Evolutionary conservation across 164 flowering plant species (phyloP).

Genomic region (Pachysandra terminalis): DNA sequence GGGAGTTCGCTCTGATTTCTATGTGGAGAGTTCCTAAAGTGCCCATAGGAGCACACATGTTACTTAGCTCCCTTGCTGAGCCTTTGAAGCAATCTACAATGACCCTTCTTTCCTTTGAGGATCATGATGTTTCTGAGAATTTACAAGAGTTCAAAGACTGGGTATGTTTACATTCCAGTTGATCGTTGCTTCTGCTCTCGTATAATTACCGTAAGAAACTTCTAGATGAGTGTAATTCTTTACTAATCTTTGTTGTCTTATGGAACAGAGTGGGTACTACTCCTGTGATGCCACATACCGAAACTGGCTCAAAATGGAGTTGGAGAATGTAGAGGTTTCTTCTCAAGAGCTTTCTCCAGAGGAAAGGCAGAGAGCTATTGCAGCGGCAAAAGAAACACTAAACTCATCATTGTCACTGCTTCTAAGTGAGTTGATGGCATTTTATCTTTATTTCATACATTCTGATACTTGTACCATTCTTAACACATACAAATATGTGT

Average conservation of each 20-base stretch:
- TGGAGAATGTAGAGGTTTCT: constrained; percentile 71
- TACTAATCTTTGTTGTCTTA: constrained; percentile 10
- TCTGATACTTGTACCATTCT: neutral
- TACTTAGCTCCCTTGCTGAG: constrained; percentile 90
- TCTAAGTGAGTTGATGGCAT: constrained; percentile 47
- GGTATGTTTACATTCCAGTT: constrained; percentile 41
- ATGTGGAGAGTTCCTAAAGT: constrained; percentile 97
- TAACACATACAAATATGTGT: too few relatives aligned
- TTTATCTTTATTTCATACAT: neutral
- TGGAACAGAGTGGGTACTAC: constrained; percentile 73
- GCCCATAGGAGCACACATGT: constrained; percentile 86
- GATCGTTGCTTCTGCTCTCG: constrained; percentile 5
- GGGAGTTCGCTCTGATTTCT: constrained; percentile 94
- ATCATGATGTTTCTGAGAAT: constrained; percentile 55
- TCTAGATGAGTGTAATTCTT: neutral
- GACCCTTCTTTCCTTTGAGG: constrained; percentile 42
- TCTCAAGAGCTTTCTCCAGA: constrained; percentile 62
- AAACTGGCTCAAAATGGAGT: constrained; percentile 82
- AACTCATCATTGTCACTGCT: constrained; percentile 49
- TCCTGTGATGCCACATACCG: constrained; percentile 97
- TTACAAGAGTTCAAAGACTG: constrained; percentile 85
- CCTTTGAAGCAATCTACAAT: constrained; percentile 79
- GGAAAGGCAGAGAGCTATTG: constrained; percentile 60
- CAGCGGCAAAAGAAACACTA: constrained; percentile 72
- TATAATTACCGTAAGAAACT: neutral